phyloP scores from a whole-genome alignment of 2,329 filamentous ascomycete species.

The Leptographium radiaticola region DNA sequence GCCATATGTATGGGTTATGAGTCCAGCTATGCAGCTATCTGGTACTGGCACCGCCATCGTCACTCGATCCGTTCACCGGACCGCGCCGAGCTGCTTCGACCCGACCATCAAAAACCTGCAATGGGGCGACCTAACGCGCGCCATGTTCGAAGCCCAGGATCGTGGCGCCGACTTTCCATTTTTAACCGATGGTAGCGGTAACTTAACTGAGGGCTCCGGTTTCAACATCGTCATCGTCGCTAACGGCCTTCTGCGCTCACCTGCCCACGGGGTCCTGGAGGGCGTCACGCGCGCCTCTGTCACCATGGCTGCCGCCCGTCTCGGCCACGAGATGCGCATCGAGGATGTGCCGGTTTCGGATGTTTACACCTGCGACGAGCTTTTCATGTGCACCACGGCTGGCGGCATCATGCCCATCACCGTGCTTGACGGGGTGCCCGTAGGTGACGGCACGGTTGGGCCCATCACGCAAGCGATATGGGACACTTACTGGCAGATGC shows the following conservation, averaged over 20 bases:
- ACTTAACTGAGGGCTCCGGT: slow-evolving; percentile 31
- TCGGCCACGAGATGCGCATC: slow-evolving; percentile 21
- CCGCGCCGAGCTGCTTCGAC: slow-evolving; percentile 32
- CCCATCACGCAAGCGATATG: slow-evolving; percentile 33
- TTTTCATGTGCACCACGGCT: slow-evolving; percentile 39
- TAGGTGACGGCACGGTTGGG: slow-evolving; percentile 29
- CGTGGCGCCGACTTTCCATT: slow-evolving; percentile 34
- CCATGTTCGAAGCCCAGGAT: slow-evolving; percentile 31
- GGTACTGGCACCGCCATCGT: slow-evolving; percentile 28
- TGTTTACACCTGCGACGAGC: slow-evolving; percentile 30
- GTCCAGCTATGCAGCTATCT: slow-evolving; percentile 24
- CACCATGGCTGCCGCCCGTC: slow-evolving; percentile 24
- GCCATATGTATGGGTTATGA: slow-evolving; percentile 38
- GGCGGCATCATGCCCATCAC: slow-evolving; percentile 41
- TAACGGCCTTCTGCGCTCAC: slow-evolving; percentile 28
- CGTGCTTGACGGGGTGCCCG: slow-evolving; percentile 25
- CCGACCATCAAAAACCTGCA: slow-evolving; percentile 39
- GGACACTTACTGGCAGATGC: slow-evolving; percentile 37
- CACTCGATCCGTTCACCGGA: slow-evolving; percentile 15
- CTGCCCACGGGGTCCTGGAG: slow-evolving; percentile 31
- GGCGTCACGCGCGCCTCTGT: slow-evolving; percentile 36
- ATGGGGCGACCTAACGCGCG: slow-evolving; percentile 33
- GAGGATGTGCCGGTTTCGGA: slow-evolving; percentile 28
- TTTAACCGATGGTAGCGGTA: slow-evolving; percentile 33
- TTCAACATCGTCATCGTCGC: slow-evolving; percentile 32